These are phyloP conservation scores for Spirogloea muscicola DNA, from an alignment of 139 green algal genomes.

Conservation along the genomic window DNA sequence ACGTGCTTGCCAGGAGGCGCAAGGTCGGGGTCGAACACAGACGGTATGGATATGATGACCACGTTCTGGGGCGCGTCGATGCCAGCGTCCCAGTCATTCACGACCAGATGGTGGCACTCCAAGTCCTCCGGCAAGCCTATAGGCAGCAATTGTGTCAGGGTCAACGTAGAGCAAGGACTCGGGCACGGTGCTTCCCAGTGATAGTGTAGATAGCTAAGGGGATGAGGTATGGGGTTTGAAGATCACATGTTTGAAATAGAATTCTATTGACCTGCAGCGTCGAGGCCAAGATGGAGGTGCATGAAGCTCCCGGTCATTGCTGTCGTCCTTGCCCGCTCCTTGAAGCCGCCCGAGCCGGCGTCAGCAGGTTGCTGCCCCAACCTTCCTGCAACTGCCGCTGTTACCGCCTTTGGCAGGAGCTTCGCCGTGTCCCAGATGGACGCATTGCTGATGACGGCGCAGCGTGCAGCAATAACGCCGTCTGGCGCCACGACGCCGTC, in stretches of 20 bases:
- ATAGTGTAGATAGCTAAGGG: too few relatives aligned
- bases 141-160: too few relatives aligned
- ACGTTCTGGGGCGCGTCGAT: slow-evolving; percentile 47
- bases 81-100: slow-evolving; percentile 63
- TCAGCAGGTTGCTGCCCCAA: too few relatives aligned
- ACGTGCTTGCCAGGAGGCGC: slow-evolving; percentile 60
- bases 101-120: slow-evolving; percentile 80
- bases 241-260: too few relatives aligned
- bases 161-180: too few relatives aligned
- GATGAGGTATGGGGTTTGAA: too few relatives aligned
- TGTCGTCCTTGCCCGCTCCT: neutral
- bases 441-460: slow-evolving; percentile 81
- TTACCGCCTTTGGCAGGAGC: slow-evolving; percentile 55
- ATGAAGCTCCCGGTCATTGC: slow-evolving; percentile 67
- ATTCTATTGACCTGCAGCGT: slow-evolving; percentile 58
- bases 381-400: neutral
- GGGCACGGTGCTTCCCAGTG: too few relatives aligned
- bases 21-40: slow-evolving; percentile 65
- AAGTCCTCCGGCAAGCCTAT: slow-evolving; percentile 65
- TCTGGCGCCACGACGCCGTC: too few relatives aligned
- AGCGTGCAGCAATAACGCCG: too few relatives aligned
- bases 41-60: slow-evolving; percentile 69
- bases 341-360: neutral
- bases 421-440: slow-evolving; percentile 73
- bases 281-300: slow-evolving; percentile 86